These are phyloP conservation scores for Trebouxia sp. DNA, from an alignment of 139 green algal genomes.

Conservation along the genomic window DNA sequence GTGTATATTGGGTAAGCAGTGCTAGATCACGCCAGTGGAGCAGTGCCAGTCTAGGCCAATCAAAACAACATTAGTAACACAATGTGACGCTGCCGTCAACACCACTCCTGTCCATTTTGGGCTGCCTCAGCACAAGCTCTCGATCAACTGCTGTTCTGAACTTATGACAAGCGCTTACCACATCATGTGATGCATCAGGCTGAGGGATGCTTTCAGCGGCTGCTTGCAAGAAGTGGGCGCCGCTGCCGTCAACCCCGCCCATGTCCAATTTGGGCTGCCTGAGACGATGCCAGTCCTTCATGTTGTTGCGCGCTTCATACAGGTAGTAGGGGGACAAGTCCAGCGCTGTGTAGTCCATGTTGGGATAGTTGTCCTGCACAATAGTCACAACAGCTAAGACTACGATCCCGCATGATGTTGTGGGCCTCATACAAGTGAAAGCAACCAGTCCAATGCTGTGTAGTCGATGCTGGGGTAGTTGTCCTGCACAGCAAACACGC, in stretches of 20 bases:
- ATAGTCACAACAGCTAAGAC: neutral
- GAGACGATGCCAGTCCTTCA: slow-evolving; percentile 62
- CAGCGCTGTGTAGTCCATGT: slow-evolving; percentile 56
- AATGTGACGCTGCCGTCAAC: no score
- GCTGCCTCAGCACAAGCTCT: no score
- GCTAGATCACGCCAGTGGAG: no score
- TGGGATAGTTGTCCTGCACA: slow-evolving; percentile 72
- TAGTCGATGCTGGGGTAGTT: slow-evolving; percentile 66
- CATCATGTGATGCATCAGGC: slow-evolving; percentile 63
- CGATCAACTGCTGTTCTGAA: no score
- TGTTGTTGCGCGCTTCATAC: slow-evolving; percentile 61
- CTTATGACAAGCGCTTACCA: slow-evolving; percentile 49
- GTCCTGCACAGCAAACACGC: slow-evolving; percentile 55
- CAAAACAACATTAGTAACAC: no score
- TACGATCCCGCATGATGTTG: slow-evolving; percentile 48
- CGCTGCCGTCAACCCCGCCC: slow-evolving; percentile 51
- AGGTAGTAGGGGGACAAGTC: slow-evolving; percentile 91
- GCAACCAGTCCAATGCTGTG: slow-evolving; percentile 73
- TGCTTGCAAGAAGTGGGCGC: slow-evolving; percentile 55
- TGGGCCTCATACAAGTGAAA: slow-evolving; percentile 81
- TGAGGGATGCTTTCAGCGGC: slow-evolving; percentile 68
- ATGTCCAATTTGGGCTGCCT: slow-evolving; percentile 37
- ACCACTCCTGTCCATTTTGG: no score
- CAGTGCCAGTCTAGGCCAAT: no score
- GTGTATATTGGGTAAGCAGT: no score